These are phyloP conservation scores for Aspergillus sparsus DNA, from an alignment of 495 filamentous ascomycete species.

Conservation along the genomic window DNA sequence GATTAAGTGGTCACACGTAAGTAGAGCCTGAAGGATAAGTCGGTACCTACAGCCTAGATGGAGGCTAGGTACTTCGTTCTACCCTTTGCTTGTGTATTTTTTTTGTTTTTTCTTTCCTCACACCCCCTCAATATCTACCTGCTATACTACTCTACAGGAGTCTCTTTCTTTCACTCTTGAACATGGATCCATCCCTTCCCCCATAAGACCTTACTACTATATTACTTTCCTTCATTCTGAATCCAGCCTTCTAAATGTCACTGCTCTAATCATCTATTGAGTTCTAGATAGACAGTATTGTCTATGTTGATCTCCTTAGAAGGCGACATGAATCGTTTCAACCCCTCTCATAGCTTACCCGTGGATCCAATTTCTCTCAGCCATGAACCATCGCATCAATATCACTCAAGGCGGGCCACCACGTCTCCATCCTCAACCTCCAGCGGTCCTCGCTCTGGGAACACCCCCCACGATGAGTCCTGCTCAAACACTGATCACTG, in stretches of 20 bases:
- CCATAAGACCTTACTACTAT: slow-evolving; percentile 15
- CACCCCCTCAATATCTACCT: slow-evolving; percentile 3
- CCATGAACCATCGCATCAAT: slow-evolving; percentile 27
- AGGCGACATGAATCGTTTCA: slow-evolving; percentile 31
- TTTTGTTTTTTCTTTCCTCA: slow-evolving; percentile 1
- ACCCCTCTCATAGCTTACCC: slow-evolving; percentile 20
- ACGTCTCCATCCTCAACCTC: slow-evolving; percentile 18
- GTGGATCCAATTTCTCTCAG: slow-evolving; percentile 31
- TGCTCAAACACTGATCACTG: slow-evolving; percentile 25
- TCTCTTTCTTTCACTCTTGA: not conserved
- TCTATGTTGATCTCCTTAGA: slow-evolving; percentile 7
- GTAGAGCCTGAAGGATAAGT: not conserved
- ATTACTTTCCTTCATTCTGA: slow-evolving; percentile 10
- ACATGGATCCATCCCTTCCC: slow-evolving; percentile 5
- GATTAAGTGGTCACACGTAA: slow-evolving; percentile 24
- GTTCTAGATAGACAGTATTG: slow-evolving; percentile 7
- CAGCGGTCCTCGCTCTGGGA: slow-evolving; percentile 20
- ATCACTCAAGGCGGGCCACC: slow-evolving; percentile 26
- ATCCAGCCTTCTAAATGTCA: slow-evolving; percentile 5
- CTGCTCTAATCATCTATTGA: slow-evolving; percentile 1
- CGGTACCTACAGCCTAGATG: not conserved
- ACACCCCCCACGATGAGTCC: slow-evolving; percentile 24
- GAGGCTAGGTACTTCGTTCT: not conserved
- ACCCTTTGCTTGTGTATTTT: slow-evolving; percentile 4
- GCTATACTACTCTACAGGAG: slow-evolving; percentile 6